phyloP scores from a whole-genome alignment of 192 early-diverging fungal genomes.

The Coemansia sp. region DNA sequence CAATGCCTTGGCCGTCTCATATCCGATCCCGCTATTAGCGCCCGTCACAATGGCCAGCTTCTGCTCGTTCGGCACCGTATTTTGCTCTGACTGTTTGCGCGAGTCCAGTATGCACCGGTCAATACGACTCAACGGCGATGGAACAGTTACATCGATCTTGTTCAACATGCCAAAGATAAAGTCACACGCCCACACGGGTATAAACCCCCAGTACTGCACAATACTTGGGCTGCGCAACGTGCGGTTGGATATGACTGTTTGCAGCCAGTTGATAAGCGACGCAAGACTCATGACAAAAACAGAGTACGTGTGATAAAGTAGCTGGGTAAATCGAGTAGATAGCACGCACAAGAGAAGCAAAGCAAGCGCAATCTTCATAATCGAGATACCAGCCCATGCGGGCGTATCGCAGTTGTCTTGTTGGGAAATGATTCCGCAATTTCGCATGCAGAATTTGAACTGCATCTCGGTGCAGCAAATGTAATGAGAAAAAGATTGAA shows the following conservation, averaged over 20 bases:
- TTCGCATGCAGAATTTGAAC: background rate
- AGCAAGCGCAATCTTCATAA: background rate
- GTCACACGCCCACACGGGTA: constrained; percentile 20
- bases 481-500: no score
- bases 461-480: background rate
- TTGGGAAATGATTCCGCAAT: background rate
- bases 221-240: background rate
- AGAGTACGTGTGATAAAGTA: background rate
- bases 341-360: background rate
- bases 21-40: constrained; percentile 64
- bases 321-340: no score
- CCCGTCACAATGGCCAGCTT: constrained; percentile 54
- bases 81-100: constrained; percentile 5
- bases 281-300: constrained; percentile 24
- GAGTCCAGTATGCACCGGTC: constrained; percentile 29
- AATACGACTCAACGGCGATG: constrained; percentile 32
- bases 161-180: constrained; percentile 25
- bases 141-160: constrained; percentile 30
- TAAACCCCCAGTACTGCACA: constrained; percentile 10
- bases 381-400: background rate
- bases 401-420: background rate
- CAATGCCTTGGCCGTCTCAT: constrained; percentile 59
- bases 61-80: constrained; percentile 16
- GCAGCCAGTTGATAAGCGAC: constrained; percentile 28
- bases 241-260: constrained; percentile 7